A percentile compares a stretch with the other conserved stretches of the same genome.
Evolutionary conservation across 2,329 filamentous ascomycete species (phyloP).

Genomic region (Thelonectria discophora): DNA sequence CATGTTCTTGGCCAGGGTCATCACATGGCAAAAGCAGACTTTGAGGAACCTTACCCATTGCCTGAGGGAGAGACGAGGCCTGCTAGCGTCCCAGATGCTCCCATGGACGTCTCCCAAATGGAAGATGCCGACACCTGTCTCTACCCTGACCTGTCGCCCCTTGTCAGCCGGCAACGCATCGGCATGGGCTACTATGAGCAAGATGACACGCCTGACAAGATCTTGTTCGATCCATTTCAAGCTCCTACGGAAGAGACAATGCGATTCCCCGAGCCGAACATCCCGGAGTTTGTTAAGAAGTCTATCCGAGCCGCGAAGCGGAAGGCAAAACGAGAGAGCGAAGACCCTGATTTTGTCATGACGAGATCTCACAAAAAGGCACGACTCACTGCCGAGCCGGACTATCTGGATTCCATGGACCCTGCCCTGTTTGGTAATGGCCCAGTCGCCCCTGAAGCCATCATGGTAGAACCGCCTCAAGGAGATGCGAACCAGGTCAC

Average conservation of each 20-base stretch:
- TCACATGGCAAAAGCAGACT: constrained; percentile 16
- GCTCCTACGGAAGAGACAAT: constrained; percentile 58
- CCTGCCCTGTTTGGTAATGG: constrained; percentile 58
- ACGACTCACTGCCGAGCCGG: constrained; percentile 41
- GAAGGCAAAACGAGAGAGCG: constrained; percentile 60
- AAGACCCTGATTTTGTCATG: constrained; percentile 63
- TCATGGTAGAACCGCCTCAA: constrained; percentile 33
- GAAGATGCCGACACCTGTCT: constrained; percentile 45
- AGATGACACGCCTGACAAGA: constrained; percentile 64
- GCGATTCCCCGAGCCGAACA: constrained; percentile 54
- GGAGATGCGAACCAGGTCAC: constrained; percentile 29
- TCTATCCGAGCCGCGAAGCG: constrained; percentile 62
- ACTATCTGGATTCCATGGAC: constrained; percentile 57
- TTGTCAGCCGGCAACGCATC: constrained; percentile 58
- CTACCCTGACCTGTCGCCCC: constrained; percentile 60
- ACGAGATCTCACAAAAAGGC: constrained; percentile 56
- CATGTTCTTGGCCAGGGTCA: constrained; percentile 43
- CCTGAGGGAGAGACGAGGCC: constrained; percentile 19
- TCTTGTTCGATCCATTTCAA: constrained; percentile 68
- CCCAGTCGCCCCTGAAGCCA: constrained; percentile 26
- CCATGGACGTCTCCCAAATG: constrained; percentile 36
- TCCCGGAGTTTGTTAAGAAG: constrained; percentile 65
- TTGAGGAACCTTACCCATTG: constrained; percentile 18
- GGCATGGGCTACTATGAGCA: constrained; percentile 70
- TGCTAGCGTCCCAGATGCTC: constrained; percentile 11